phyloP scores from a whole-genome alignment of 2,329 filamentous ascomycete genomes.

The Byssoonygena ceratinophila region DNA sequence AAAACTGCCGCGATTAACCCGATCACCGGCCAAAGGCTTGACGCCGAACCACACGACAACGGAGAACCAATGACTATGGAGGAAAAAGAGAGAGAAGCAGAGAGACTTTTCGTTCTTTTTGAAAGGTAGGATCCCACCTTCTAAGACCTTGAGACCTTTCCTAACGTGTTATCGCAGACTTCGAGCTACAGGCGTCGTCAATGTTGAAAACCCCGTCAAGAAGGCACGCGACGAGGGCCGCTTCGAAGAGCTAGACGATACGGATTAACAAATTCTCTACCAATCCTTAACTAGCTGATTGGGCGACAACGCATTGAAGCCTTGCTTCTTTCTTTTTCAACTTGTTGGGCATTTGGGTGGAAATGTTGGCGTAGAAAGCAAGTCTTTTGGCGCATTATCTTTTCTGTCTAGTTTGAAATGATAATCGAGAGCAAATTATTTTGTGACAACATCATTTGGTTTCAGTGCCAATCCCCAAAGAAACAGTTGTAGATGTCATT shows the following conservation, averaged over 20 bases:
- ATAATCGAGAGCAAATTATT: too few species aligned
- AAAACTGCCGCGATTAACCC: slow-evolving; percentile 55
- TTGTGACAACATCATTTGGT: too few species aligned
- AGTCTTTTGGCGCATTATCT: background rate
- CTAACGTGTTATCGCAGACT: slow-evolving; percentile 36
- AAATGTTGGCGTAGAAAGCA: background rate
- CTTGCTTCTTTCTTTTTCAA: background rate
- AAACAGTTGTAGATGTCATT: background rate
- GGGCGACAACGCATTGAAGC: background rate
- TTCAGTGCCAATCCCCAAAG: too few species aligned
- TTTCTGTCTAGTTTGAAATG: background rate
- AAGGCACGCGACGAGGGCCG: slow-evolving; percentile 58
- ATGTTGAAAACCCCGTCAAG: slow-evolving; percentile 68
- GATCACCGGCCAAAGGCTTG: slow-evolving; percentile 72
- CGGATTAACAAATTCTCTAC: background rate
- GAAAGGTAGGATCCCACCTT: slow-evolving; percentile 50
- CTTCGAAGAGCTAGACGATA: slow-evolving; percentile 52
- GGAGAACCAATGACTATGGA: slow-evolving; percentile 71
- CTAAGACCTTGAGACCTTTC: background rate
- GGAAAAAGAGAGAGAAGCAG: slow-evolving; percentile 86
- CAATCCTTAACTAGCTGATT: background rate
- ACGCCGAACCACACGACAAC: slow-evolving; percentile 52
- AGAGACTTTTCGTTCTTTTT: slow-evolving; percentile 80
- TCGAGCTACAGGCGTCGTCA: slow-evolving; percentile 62
- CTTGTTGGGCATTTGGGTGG: background rate